Evolutionary conservation across 1,284 basidiomycete species (phyloP), one percentile per base, ranked within the genome.

Genomic region (Ganoderma sinense): DNA sequence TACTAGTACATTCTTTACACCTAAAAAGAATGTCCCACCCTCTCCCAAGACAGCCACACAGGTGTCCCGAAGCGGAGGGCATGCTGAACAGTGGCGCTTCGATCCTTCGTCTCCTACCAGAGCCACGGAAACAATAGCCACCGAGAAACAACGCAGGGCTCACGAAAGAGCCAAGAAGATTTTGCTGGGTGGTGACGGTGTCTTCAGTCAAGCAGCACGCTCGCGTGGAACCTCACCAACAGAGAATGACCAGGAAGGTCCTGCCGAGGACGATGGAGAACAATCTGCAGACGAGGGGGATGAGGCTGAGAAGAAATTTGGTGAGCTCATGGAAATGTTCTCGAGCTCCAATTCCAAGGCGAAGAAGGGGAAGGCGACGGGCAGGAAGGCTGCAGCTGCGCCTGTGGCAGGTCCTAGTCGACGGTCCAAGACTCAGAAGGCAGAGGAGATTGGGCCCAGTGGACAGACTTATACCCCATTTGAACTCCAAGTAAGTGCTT

Each of bases 381-480:
- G 10, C 18, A 67, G 73, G 71, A 81, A 78, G 69, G 67, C 76
- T 41, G 77, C 82, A 66, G 73, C 53, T 18, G 14, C 75, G 53
- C 81, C 81, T 67, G 62, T 67, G 48, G 73, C 82, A 76, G 69
- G 67, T 67, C 68, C 29, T 77, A 80, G 69, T 74, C 74, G 36
- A 36, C 36, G 55, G 79, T 78, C 56, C 80, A 80, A 70, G 65
- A 78, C 64, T 86, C 66, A 85, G 78, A 82, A 82, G 69, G 77
- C 77, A 18, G 85, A 85, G 66, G 87, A 87, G 64, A 73, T 94
- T 18, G 95, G 95, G 0, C 94, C 94, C 0, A 90, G 91, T 72
- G 96, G 95, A 0, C 77, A 91, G 79, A 76, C 91, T 1, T 97
- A 94, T 79, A 97, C 96, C 1, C 93, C 94, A 0, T 78, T 97